phyloP scores from a whole-genome alignment of 2,329 filamentous ascomycete genomes.

The Colletotrichum truncatum region DNA sequence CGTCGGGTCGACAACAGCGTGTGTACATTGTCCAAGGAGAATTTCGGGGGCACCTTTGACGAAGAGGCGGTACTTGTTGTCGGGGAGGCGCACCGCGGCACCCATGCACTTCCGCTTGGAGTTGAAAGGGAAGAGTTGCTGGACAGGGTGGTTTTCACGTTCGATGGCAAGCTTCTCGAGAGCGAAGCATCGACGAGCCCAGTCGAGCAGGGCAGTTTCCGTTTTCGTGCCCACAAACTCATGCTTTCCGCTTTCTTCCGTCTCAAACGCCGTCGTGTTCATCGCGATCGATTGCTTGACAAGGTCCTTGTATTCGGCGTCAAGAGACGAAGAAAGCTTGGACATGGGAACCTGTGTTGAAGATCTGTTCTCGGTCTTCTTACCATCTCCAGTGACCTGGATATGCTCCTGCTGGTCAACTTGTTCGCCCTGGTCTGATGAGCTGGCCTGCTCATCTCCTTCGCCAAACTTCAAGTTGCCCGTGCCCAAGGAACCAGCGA shows the following conservation, averaged over 20 bases:
- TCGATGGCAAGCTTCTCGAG: constrained; percentile 56
- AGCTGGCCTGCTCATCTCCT: constrained; percentile 32
- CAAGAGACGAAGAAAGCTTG: constrained; percentile 37
- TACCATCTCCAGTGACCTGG: not conserved
- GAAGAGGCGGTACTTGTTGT: constrained; percentile 51
- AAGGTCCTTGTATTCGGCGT: constrained; percentile 43
- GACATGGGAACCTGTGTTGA: constrained; percentile 1
- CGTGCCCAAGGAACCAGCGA: constrained; percentile 61
- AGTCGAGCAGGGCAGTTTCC: constrained; percentile 60
- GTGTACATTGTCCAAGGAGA: constrained; percentile 52
- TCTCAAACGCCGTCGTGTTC: constrained; percentile 65
- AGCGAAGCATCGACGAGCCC: constrained; percentile 37
- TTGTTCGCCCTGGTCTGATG: constrained; percentile 8
- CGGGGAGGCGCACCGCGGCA: constrained; percentile 42
- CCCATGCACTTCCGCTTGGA: constrained; percentile 61
- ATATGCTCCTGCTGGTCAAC: constrained; percentile 5
- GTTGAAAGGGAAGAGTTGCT: constrained; percentile 60
- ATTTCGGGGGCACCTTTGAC: constrained; percentile 66
- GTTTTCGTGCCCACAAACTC: constrained; percentile 64
- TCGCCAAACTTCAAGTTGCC: constrained; percentile 47
- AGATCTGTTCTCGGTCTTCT: not conserved
- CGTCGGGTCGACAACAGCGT: constrained; percentile 55
- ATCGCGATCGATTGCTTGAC: constrained; percentile 52
- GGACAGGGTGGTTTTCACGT: constrained; percentile 53
- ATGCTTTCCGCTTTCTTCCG: constrained; percentile 49